phyloP scores from a whole-genome alignment of 768 basidiomycete genomes.

The Calocybe indica region DNA sequence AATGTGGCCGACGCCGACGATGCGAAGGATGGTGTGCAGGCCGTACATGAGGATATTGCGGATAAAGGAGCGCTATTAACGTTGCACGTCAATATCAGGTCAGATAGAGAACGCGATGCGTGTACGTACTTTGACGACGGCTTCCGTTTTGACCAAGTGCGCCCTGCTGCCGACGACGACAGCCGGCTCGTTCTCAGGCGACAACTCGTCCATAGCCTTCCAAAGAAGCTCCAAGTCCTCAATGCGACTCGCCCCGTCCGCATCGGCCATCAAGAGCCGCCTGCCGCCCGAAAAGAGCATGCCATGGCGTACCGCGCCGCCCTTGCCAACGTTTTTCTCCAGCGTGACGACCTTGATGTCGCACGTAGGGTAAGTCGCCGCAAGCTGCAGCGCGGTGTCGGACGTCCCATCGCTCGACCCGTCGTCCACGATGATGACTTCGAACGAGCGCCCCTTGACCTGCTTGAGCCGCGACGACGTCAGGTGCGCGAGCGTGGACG shows the following conservation, averaged over 20 bases:
- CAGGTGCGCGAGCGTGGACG: constrained; percentile 65
- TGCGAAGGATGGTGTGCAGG: constrained; percentile 81
- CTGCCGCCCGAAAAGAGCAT: constrained; percentile 77
- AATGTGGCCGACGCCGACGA: constrained; percentile 87
- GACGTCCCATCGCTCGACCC: constrained; percentile 79
- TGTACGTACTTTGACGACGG: constrained; percentile 78
- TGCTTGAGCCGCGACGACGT: constrained; percentile 17
- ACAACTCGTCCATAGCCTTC: constrained; percentile 61
- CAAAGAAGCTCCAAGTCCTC: constrained; percentile 79
- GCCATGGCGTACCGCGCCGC: constrained; percentile 89
- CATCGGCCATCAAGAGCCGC: constrained; percentile 86
- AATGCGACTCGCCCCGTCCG: constrained; percentile 90
- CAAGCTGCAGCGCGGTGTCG: constrained; percentile 56
- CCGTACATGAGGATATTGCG: constrained; percentile 94
- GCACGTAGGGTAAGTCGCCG: constrained; percentile 42
- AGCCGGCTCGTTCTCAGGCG: constrained; percentile 41
- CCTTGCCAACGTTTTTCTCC: constrained; percentile 83
- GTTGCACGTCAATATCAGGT: background rate
- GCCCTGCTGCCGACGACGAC: constrained; percentile 87
- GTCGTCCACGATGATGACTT: constrained; percentile 88
- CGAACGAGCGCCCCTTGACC: constrained; percentile 49
- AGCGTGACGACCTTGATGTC: constrained; percentile 78
- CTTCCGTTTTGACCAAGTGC: constrained; percentile 87
- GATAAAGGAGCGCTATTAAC: constrained; percentile 68
- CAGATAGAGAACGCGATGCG: background rate